A percentile compares a stretch with the other conserved stretches of the same genome.
Evolutionary conservation across 2,329 filamentous ascomycete genomes (phyloP).

Genomic region (Aspergillus pseudotamarii): DNA sequence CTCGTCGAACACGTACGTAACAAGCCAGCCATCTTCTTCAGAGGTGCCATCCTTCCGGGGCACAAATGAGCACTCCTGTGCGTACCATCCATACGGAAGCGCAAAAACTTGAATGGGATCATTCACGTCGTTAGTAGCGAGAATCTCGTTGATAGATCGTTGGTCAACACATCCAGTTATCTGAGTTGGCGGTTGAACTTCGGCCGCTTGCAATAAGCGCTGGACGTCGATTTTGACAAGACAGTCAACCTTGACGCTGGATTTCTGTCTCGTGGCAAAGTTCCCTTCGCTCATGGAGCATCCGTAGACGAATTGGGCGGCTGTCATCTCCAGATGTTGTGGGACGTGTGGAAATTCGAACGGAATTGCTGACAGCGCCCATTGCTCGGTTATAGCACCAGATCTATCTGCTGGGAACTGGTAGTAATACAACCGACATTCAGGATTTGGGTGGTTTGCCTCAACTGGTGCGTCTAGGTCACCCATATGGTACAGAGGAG

Average conservation of each 20-base stretch:
- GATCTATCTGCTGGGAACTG: slow-evolving; percentile 47
- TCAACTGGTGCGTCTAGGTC: slow-evolving; percentile 60
- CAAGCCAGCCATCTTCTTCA: slow-evolving; percentile 69
- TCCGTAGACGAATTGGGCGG: slow-evolving; percentile 66
- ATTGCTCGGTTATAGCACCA: slow-evolving; percentile 60
- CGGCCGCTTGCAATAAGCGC: slow-evolving; percentile 49
- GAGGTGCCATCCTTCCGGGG: slow-evolving; percentile 42
- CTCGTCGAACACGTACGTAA: slow-evolving; percentile 73
- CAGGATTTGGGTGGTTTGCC: slow-evolving; percentile 54
- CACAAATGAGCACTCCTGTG: slow-evolving; percentile 70
- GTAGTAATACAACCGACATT: slow-evolving; percentile 70
- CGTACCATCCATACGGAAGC: slow-evolving; percentile 63
- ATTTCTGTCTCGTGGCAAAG: slow-evolving; percentile 9
- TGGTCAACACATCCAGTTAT: slow-evolving; percentile 66
- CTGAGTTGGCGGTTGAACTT: slow-evolving; percentile 46
- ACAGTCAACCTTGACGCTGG: slow-evolving; percentile 13
- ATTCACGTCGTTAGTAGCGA: slow-evolving; percentile 46
- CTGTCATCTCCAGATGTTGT: slow-evolving; percentile 58
- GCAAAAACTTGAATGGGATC: slow-evolving; percentile 65
- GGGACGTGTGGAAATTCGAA: slow-evolving; percentile 70
- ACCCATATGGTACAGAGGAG: slow-evolving; percentile 66
- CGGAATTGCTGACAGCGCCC: slow-evolving; percentile 65
- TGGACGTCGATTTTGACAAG: slow-evolving; percentile 15
- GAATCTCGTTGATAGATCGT: slow-evolving; percentile 57
- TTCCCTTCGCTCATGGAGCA: slow-evolving; percentile 56